Conservation (phyloP, 768 basidiomycete species). For the Tricholoma matsutake region DNA sequence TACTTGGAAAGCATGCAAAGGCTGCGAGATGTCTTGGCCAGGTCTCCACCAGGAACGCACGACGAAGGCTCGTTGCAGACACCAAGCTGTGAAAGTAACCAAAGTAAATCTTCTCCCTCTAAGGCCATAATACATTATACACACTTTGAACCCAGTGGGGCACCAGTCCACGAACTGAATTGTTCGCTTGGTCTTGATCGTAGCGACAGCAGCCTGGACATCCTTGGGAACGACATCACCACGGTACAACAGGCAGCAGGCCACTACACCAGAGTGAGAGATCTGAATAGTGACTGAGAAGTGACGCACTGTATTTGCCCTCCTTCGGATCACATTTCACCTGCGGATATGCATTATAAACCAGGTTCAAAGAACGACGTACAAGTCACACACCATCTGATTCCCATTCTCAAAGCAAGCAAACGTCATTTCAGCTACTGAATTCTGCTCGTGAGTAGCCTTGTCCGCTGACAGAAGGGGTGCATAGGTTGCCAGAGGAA, state of each 20-base stretch:
- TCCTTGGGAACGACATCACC: constrained; percentile 98
- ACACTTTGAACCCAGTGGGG: constrained; percentile 91
- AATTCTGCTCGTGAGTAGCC: constrained; percentile 95
- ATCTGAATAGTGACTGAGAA: background rate
- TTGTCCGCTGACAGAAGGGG: constrained; percentile 95
- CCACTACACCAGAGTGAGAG: constrained; percentile 51
- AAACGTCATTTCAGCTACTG: constrained; percentile 97
- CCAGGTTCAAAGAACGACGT: background rate
- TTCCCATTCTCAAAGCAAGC: constrained; percentile 96
- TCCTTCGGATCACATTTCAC: constrained; percentile 90
- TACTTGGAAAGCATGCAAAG: constrained; percentile 97
- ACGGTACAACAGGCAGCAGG: constrained; percentile 88
- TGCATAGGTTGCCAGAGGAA: constrained; percentile 95
- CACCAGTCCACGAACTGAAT: constrained; percentile 99
- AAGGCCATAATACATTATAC: constrained; percentile 6
- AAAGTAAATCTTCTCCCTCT: constrained; percentile 6
- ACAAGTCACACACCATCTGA: constrained; percentile 66
- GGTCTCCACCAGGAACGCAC: constrained; percentile 88
- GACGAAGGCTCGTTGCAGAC: constrained; percentile 97
- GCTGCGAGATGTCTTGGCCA: constrained; percentile 90
- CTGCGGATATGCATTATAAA: constrained; percentile 12
- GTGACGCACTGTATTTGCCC: constrained; percentile 92
- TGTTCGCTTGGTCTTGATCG: constrained; percentile 95
- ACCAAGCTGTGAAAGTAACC: constrained; percentile 60
- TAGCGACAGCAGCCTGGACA: constrained; percentile 86